These are phyloP conservation scores for Gymnopilus dilepis DNA, from an alignment of 768 basidiomycete genomes.

Conservation along the genomic window DNA sequence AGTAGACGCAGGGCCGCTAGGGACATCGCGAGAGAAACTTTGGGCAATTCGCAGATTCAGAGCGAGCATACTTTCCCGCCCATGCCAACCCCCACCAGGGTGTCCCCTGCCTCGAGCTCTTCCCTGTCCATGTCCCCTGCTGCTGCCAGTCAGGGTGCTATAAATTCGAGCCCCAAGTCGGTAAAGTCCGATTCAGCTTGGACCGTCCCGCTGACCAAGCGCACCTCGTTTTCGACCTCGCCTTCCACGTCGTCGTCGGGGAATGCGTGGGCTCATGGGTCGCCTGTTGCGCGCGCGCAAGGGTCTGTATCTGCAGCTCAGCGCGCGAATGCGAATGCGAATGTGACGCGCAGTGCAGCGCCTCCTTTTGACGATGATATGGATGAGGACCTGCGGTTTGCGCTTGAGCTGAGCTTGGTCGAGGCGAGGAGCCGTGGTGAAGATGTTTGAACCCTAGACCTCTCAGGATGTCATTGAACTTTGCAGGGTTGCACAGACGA, in stretches of 20 bases:
- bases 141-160: neutral
- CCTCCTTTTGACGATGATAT: conserved; percentile 39
- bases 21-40: neutral
- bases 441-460: conserved; percentile 14
- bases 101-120: neutral
- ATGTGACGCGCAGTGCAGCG: conserved; percentile 3
- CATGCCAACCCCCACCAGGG: neutral
- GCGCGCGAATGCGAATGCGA: no score
- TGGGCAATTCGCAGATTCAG: no score
- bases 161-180: neutral
- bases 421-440: conserved; percentile 57
- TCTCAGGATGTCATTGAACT: no score
- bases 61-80: neutral
- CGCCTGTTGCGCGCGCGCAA: neutral
- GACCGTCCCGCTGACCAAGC: conserved; percentile 40
- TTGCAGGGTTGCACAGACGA: neutral
- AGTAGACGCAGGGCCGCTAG: neutral
- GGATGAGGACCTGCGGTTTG: conserved; percentile 69
- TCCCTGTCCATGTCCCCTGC: neutral
- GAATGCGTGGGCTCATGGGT: neutral
- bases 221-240: conserved; percentile 22
- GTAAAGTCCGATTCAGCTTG: conserved; percentile 38
- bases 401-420: conserved; percentile 72
- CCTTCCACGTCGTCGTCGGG: neutral
- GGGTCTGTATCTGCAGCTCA: neutral